phyloP scores from a whole-genome alignment of 2,329 filamentous ascomycete species.

The Akanthomyces muscarius region DNA sequence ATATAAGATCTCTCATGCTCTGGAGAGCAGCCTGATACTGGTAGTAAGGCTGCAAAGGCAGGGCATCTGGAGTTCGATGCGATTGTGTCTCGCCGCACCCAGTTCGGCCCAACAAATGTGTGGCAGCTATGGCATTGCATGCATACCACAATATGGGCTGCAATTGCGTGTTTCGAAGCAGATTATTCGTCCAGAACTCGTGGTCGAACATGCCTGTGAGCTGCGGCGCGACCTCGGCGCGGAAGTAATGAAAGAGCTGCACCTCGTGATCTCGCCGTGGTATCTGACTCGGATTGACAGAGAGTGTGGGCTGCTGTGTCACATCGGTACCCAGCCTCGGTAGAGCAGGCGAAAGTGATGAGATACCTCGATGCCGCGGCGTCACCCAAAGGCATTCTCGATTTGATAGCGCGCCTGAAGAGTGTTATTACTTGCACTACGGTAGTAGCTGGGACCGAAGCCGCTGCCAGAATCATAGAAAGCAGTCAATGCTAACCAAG shows the following conservation, averaged over 20 bases:
- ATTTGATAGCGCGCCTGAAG: neutral
- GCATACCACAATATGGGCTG: slow-evolving; percentile 1
- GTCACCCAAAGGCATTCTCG: neutral
- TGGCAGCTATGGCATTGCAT: neutral
- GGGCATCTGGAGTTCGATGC: neutral
- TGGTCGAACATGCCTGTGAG: neutral
- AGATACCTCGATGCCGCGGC: neutral
- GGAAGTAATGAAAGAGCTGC: slow-evolving; percentile 2
- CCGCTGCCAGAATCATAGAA: neutral
- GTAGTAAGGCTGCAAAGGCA: slow-evolving; percentile 1
- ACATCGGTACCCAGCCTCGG: neutral
- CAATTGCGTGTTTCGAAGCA: neutral
- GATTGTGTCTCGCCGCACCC: neutral
- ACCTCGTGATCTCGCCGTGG: neutral
- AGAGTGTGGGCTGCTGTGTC: neutral
- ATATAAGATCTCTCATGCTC: neutral
- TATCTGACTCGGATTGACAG: neutral
- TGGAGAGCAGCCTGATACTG: neutral
- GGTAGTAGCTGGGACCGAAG: no score
- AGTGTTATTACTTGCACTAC: neutral
- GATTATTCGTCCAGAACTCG: neutral
- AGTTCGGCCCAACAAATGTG: neutral
- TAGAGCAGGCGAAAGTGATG: neutral
- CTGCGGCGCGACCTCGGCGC: neutral
- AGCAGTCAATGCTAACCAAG: neutral